These are phyloP conservation scores for Brassica incana DNA, from an alignment of 345 rosid genomes.

Conservation along the genomic window DNA sequence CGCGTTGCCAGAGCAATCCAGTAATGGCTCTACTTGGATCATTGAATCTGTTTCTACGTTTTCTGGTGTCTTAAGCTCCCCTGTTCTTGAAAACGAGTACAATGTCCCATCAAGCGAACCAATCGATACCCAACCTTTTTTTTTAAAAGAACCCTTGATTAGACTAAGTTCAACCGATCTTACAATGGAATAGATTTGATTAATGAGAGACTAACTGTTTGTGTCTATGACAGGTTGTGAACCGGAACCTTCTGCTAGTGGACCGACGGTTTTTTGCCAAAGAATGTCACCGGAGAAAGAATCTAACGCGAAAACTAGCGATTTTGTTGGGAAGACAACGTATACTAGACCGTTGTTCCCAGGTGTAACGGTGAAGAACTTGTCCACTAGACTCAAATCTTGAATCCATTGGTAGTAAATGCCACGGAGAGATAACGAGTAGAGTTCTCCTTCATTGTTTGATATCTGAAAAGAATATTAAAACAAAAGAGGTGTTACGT, in stretches of 20 bases:
- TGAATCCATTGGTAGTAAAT: slow-evolving; percentile 70
- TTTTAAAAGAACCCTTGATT: neutral
- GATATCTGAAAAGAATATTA: slow-evolving; percentile 53
- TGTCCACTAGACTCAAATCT: slow-evolving; percentile 67
- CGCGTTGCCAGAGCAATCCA: slow-evolving; percentile 77
- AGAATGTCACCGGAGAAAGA: slow-evolving; percentile 63
- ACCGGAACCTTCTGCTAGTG: slow-evolving; percentile 47
- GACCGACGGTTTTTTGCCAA: slow-evolving; percentile 74
- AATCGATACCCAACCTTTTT: slow-evolving; percentile 72
- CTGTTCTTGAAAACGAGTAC: slow-evolving; percentile 77
- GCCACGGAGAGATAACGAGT: slow-evolving; percentile 68
- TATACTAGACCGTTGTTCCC: slow-evolving; percentile 80
- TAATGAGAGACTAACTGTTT: slow-evolving; percentile 46
- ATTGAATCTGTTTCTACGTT: slow-evolving; percentile 44
- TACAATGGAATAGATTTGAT: neutral
- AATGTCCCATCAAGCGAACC: slow-evolving; percentile 84
- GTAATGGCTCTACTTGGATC: slow-evolving; percentile 58
- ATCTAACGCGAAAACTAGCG: slow-evolving; percentile 61
- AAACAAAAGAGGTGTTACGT: neutral
- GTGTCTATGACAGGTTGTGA: slow-evolving; percentile 60
- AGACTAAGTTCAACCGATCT: slow-evolving; percentile 4
- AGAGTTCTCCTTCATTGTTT: slow-evolving; percentile 72
- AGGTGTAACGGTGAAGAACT: slow-evolving; percentile 55
- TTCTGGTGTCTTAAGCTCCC: slow-evolving; percentile 56
- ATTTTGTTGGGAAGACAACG: slow-evolving; percentile 52